A percentile compares a stretch with the other conserved stretches of the same genome.
Conservation (phyloP, 163 green algal genomes). For the Scenedesmus sp. region DNA sequence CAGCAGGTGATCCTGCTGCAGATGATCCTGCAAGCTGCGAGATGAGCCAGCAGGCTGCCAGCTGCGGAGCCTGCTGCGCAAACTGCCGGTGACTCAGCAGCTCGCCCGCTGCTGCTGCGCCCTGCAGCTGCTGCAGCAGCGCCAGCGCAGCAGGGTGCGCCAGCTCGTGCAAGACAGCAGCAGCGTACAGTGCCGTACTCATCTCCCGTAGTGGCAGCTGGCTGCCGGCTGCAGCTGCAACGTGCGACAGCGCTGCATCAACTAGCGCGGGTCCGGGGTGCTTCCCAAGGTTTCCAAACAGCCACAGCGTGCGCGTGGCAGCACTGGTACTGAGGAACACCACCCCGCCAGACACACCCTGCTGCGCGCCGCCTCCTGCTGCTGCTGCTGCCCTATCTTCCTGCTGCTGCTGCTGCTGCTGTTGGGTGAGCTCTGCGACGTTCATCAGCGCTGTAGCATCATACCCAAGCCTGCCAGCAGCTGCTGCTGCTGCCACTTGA, state of each 20-base stretch:
- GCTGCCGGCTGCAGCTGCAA: background rate
- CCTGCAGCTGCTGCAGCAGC: constrained; percentile 22
- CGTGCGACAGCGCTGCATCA: background rate
- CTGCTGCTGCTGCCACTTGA: constrained; percentile 11
- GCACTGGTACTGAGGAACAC: background rate
- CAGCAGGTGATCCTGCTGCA: background rate
- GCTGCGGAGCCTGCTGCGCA: background rate
- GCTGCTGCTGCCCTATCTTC: background rate
- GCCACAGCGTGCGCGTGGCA: background rate
- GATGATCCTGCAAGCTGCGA: background rate
- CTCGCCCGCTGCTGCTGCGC: background rate
- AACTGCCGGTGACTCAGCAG: constrained; percentile 46
- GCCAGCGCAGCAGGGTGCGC: constrained; percentile 25
- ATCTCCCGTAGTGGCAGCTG: constrained; percentile 38
- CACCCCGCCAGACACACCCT: background rate
- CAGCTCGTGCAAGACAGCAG: constrained; percentile 40
- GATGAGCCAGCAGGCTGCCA: constrained; percentile 39
- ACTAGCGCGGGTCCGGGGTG: constrained; percentile 27
- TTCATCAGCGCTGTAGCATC: constrained; percentile 25
- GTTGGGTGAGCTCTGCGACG: background rate
- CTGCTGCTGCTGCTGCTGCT: constrained; percentile 20
- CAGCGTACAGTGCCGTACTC: constrained; percentile 40
- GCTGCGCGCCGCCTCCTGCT: background rate
- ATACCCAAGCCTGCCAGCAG: constrained; percentile 6
- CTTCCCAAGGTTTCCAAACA: constrained; percentile 35